Evolutionary conservation across 1,139 yeast genomes (phyloP), one percentile per base, ranked within the genome.

Genomic region (Pichia cactophila): DNA sequence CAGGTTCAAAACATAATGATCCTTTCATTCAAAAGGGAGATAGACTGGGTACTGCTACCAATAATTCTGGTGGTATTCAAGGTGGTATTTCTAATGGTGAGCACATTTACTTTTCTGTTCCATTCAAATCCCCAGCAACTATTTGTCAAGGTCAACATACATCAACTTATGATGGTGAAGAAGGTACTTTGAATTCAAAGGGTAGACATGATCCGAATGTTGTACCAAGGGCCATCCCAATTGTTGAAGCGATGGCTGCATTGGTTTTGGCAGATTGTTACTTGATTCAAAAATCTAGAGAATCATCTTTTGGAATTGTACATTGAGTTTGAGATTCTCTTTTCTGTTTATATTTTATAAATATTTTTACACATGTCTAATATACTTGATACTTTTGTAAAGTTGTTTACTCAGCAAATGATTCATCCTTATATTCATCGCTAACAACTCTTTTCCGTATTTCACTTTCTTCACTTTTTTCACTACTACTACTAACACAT

Each of bases 171-270:
- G 90, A 85, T 31, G 98, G 98, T 60, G 74, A 75, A 55, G 78
- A 72, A 43, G 98, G 98, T 62, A 80, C 84, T 17, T 77, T 92
- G 56, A 96, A 95, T 48, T 96, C 98, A 40, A 83, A 92, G 67
- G 98, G 98, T 53, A 85, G 98, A 74, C 98, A 92, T 64, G 98
- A 92, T 66, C 98, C 98, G 33, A 88, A 92, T 63, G 98, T 92
- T 50, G 95, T 95, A 14, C 98, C 98, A 56, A 82, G 98, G 69
- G 98, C 98, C 33, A 90, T 92, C 51, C 98, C 98, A 47, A 92
- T 92, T 63, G 97, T 92, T 43, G 98, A 92, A 71, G 88, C 98
- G 43, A 92, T 92, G 98, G 80, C 97, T 49, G 95, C 97, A 9
- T 74, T 94, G 58, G 97, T 88, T 3, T 70, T 92, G 58, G 92